Base-by-base conservation (phyloP, 768 basidiomycete genomes). In the Suillus spraguei region DNA sequence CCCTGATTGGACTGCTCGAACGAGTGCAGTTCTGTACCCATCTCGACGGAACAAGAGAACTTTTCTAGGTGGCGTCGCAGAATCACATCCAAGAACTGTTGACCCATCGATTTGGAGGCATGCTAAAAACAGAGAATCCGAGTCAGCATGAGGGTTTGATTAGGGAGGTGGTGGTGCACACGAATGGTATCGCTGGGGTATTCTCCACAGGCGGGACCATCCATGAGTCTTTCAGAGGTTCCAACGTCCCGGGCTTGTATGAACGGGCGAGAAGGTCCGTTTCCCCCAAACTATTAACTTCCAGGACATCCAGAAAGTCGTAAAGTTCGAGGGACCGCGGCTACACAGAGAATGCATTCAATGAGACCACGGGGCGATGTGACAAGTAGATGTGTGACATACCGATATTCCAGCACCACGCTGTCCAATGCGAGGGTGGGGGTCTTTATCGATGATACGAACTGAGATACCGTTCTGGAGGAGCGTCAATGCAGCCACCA, bases 291-390 rank as follows among this genome's bases (percentile, higher is more conserved):
- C 75, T 69, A 39, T 75, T 47, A 16, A 81, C 71, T 16, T 79
- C 72, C 36, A 77, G 75, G 47, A 80, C 72, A 13, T 79, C 71
- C 46, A 83, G 68, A 56, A 69, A 72, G 7, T 71, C 67, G 61
- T 78, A 78, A 22, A 83, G 65, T 66, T 83, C 81, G 14, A 80
- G 68, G 5, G 81, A 74, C 11, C 82, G 78, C 17, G 80, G 80
- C 80, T 83, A 64, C 8, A 22, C 32, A 7, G 28, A 41, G 1
- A 17, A 41, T n/a, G n/a, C 8, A 20, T 36, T 20, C 35, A 28
- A 28, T 32, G 14, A 49, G 24, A 42, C 11, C 20, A 49, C 28
- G 13, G 14, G 39, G 28, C 10, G 10, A 32, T n/a, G 9, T 32
- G 38, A 38, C 20, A 36, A 24, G 35, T 14, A 14, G 42, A 17